Base-by-base conservation (phyloP, 2,329 filamentous ascomycete genomes). In the Colletotrichum aenigma region DNA sequence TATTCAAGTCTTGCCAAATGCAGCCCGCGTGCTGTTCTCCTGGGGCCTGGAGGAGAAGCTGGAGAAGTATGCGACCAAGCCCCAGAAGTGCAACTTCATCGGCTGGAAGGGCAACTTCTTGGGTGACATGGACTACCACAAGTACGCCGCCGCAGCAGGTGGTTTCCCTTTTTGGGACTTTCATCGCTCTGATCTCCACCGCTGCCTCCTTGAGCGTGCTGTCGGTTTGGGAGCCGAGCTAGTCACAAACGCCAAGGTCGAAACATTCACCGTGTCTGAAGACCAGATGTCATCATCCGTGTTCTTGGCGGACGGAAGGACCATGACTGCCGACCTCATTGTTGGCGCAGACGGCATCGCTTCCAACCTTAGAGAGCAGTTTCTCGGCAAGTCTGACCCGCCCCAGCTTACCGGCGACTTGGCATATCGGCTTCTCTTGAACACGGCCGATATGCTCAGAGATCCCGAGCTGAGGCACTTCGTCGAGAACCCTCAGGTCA, bases 341-440 rank as follows among this genome's bases (percentile, higher is more conserved):
- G 80, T 89, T 34, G 86, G 85, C 4, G 86, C 87, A 6, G 87
- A 89, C 76, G 88, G 88, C 6, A 79, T 87, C 24, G 85, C 87
- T 69, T 84, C 83, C n/a, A 74, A 66, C 16, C 56, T 78, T 3
- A 52, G 72, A 13, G 72, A 75, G 15, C 60, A 75, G 55, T 71
- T 75, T 36, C 68, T 75, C 6, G n/a, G 61, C 52, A 71, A 38
- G 24, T 24, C 72, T 6, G 72, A 75, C 16, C 77, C 76, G 2
- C 80, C 80, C 4, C 74, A 76, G 16, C 78, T 79, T 36, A 82
- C 81, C 8, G 81, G 81, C 5, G 81, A 82, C 48, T 74, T 81
- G 55, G 81, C 79, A 8, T 82, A 82, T 69, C 80, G 81, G 6
- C 79, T 82, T 5, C 71, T 82, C 6, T 70, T 82, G 7, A 77